Percentiles rank a stretch among this genome's conserved stretches.
phyloP scores from a whole-genome alignment of 1,139 yeast genomes.

The Saccharomyces hybrid region DNA sequence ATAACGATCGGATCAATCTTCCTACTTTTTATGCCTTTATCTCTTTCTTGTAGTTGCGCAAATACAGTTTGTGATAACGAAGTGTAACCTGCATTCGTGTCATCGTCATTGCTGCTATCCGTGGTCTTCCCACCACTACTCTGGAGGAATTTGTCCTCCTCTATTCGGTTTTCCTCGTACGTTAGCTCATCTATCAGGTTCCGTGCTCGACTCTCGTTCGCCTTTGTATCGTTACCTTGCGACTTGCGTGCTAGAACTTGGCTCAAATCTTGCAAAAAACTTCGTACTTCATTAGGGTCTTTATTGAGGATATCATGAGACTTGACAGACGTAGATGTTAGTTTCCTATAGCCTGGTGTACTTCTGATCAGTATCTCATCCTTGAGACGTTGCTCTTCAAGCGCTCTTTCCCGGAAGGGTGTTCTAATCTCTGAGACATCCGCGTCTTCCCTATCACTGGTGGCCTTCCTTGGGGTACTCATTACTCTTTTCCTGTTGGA shows the following conservation, averaged over 20 bases:
- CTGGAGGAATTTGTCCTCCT: background rate
- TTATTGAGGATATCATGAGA: slow-evolving; percentile 10
- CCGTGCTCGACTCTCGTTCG: background rate
- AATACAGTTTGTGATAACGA: slow-evolving; percentile 12
- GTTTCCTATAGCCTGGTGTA: slow-evolving; percentile 20
- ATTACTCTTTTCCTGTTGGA: background rate
- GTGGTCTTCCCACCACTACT: background rate
- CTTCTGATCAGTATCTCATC: slow-evolving; percentile 17
- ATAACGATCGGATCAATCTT: slow-evolving; percentile 12
- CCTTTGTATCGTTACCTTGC: slow-evolving; percentile 7
- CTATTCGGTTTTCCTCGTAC: slow-evolving; percentile 2
- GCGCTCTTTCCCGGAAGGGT: slow-evolving; percentile 22
- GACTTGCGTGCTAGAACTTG: slow-evolving; percentile 19
- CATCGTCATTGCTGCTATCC: background rate
- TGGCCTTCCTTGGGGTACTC: slow-evolving; percentile 10
- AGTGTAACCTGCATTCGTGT: background rate
- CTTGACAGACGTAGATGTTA: slow-evolving; percentile 5
- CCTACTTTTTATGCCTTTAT: slow-evolving; percentile 9
- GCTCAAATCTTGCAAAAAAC: slow-evolving; percentile 22
- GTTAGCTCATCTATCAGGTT: slow-evolving; percentile 5
- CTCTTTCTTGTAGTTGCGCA: slow-evolving; percentile 9
- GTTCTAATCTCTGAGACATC: slow-evolving; percentile 12
- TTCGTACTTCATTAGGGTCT: slow-evolving; percentile 14
- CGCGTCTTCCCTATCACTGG: slow-evolving; percentile 3
- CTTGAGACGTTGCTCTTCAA: slow-evolving; percentile 17